Base-by-base conservation (phyloP, 1,139 yeast species). In the Pichia sp. region DNA sequence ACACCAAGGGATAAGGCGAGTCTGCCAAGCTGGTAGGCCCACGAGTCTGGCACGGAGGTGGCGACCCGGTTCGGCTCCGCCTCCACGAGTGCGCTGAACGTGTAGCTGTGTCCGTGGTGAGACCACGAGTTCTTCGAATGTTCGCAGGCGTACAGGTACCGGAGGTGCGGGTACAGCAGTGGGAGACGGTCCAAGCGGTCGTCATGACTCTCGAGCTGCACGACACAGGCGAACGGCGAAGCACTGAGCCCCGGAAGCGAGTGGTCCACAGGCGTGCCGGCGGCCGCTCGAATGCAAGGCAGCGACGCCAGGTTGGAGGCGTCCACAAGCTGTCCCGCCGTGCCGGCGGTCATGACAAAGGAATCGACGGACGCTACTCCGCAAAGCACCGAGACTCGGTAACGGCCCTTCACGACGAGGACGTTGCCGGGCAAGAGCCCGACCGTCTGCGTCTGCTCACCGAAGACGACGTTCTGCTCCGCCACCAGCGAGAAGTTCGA, bases 361-460 rank as follows among this genome's bases (percentile, higher is more conserved):
- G 50, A 42, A 50, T 86, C 73, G 10, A 83, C 65, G 0, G 75
- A 65, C 1, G 80, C 64, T 0, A 84, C 81, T 15, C 96, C 96
- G 62, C 81, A 72, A 52, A 79, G 74, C 0, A 88, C 73, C 6
- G 72, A 70, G 29, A 88, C 51, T 7, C 61, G 64, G 62, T 78
- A 85, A 59, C 80, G 83, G 0, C 96, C 96, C 47, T 77, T 75
- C 1, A 87, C 57, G 36, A 82, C 69, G 2, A 88, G 60, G 42
- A 70, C 72, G 62, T 87, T 87, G 46, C 72, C 70, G 3, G 65
- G 64, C 50, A 71, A 71, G 23, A 84, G 68, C 0, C 81, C 85
- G 29, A 82, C 53, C 5, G 70, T 59, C 1, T 76, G 69, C 46
- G 70, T 64, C 7, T 69, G 63, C 1, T 69, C 68, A 1, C 65